A percentile compares a stretch with the other conserved stretches of the same genome.
phyloP scores from a whole-genome alignment of 2,329 filamentous ascomycete species.

The Ascochyta clinopodiicola region DNA sequence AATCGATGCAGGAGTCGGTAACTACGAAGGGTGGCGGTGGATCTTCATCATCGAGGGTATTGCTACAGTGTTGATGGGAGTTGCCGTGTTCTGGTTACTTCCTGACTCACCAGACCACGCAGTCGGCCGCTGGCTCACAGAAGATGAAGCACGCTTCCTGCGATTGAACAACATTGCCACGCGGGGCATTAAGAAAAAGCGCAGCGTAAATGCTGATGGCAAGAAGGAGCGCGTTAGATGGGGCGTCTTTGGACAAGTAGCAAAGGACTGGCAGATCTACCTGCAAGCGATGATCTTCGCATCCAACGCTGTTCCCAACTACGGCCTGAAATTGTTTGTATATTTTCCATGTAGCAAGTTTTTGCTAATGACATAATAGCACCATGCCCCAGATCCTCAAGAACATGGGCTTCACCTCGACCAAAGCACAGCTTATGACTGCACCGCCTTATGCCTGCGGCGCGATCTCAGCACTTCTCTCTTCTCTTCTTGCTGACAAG shows the following conservation, averaged over 20 bases:
- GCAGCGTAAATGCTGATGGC: constrained; percentile 19
- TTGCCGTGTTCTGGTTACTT: constrained; percentile 18
- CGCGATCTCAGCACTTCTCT: constrained; percentile 27
- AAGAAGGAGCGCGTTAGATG: constrained; percentile 25
- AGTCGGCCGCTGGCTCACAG: constrained; percentile 33
- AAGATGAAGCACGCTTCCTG: constrained; percentile 24
- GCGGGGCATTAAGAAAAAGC: constrained; percentile 19
- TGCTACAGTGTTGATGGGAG: constrained; percentile 15
- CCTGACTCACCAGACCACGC: constrained; percentile 30
- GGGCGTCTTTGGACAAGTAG: constrained; percentile 42
- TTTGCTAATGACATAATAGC: background rate
- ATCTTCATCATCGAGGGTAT: constrained; percentile 30
- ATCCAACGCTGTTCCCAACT: constrained; percentile 36
- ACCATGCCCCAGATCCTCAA: constrained; percentile 21
- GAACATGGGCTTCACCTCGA: constrained; percentile 33
- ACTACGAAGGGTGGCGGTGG: constrained; percentile 35
- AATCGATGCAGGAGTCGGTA: constrained; percentile 45
- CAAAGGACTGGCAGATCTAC: constrained; percentile 59
- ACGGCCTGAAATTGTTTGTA: constrained; percentile 43
- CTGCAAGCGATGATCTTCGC: constrained; percentile 50
- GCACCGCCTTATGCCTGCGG: constrained; percentile 33
- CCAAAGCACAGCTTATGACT: constrained; percentile 34
- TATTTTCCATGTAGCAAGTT: background rate
- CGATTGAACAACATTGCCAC: constrained; percentile 20
- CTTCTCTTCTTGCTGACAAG: constrained; percentile 26